Evolutionary conservation across 2,329 filamentous ascomycete species (phyloP).

Genomic region (Thielaviopsis euricoi): DNA sequence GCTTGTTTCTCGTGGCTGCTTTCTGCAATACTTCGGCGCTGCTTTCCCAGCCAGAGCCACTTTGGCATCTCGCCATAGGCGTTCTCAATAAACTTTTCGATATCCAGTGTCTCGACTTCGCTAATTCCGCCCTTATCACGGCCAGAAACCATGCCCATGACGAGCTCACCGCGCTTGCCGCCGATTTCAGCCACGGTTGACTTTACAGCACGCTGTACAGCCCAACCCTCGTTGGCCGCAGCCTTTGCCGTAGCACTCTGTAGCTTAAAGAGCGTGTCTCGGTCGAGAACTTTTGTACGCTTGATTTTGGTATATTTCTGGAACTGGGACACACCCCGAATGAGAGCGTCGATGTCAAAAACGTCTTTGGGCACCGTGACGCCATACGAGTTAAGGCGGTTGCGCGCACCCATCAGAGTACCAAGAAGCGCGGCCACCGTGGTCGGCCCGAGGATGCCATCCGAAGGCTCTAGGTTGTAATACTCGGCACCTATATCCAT

Average conservation of each 20-base stretch:
- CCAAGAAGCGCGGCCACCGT: constrained; percentile 80
- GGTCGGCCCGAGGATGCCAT: constrained; percentile 82
- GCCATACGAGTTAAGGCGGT: constrained; percentile 70
- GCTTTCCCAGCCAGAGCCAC: constrained; percentile 90
- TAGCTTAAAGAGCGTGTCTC: constrained; percentile 64
- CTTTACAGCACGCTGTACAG: constrained; percentile 84
- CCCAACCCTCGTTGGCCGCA: constrained; percentile 77
- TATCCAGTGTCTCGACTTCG: constrained; percentile 81
- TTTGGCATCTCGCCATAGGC: constrained; percentile 70
- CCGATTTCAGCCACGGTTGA: constrained; percentile 87
- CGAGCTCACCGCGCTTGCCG: constrained; percentile 84
- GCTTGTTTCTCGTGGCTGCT: constrained; percentile 28
- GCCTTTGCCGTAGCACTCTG: constrained; percentile 80
- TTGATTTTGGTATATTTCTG: constrained; percentile 78
- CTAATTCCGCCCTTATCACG: constrained; percentile 79
- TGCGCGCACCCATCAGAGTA: constrained; percentile 75
- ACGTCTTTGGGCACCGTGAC: constrained; percentile 79
- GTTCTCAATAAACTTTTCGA: constrained; percentile 66
- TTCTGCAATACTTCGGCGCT: constrained; percentile 43
- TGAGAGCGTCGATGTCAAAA: constrained; percentile 70
- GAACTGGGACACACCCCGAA: constrained; percentile 71
- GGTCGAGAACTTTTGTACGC: constrained; percentile 63
- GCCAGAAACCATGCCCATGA: constrained; percentile 83
- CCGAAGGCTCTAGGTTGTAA: constrained; percentile 81
- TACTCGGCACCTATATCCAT: constrained; percentile 80